phyloP scores from a whole-genome alignment of 2,329 filamentous ascomycete genomes.

The Chaetomium globosum region DNA sequence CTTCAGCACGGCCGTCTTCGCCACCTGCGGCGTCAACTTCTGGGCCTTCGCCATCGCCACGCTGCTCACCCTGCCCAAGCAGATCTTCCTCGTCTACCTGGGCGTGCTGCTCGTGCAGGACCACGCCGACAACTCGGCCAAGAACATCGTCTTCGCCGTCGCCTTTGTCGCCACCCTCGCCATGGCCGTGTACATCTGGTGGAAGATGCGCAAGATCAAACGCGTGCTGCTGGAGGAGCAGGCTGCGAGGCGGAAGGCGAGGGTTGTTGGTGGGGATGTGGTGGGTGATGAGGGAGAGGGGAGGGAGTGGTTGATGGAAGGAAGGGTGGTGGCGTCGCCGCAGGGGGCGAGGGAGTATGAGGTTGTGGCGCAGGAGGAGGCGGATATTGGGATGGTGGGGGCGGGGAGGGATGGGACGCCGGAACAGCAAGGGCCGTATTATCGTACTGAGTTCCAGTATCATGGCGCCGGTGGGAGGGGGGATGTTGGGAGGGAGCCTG shows the following conservation, averaged over 20 bases:
- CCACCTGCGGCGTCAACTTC: conserved; percentile 48
- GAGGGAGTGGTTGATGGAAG: background rate
- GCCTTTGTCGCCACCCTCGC: conserved; percentile 44
- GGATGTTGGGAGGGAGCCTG: background rate
- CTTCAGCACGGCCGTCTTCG: conserved; percentile 49
- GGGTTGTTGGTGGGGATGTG: background rate
- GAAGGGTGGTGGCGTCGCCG: background rate
- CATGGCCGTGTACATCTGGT: conserved; percentile 44
- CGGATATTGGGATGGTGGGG: conserved; percentile 10
- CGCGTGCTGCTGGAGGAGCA: conserved; percentile 43
- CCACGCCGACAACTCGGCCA: conserved; percentile 36
- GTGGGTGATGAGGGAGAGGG: background rate
- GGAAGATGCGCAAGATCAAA: conserved; percentile 44
- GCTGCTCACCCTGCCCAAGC: conserved; percentile 47
- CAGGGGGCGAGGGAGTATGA: conserved; percentile 6
- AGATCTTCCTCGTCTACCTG: conserved; percentile 48
- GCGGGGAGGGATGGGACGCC: background rate
- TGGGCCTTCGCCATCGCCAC: conserved; percentile 47
- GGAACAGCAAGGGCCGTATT: background rate
- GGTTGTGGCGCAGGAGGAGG: conserved; percentile 15
- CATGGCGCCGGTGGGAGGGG: background rate
- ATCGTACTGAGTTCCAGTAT: background rate
- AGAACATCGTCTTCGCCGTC: conserved; percentile 43
- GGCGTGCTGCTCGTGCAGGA: conserved; percentile 44
- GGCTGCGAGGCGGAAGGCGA: conserved; percentile 30